Evolutionary conservation across 495 filamentous ascomycete species (phyloP), one percentile per base, ranked within the genome.

Genomic region (Annulohypoxylon nitens): DNA sequence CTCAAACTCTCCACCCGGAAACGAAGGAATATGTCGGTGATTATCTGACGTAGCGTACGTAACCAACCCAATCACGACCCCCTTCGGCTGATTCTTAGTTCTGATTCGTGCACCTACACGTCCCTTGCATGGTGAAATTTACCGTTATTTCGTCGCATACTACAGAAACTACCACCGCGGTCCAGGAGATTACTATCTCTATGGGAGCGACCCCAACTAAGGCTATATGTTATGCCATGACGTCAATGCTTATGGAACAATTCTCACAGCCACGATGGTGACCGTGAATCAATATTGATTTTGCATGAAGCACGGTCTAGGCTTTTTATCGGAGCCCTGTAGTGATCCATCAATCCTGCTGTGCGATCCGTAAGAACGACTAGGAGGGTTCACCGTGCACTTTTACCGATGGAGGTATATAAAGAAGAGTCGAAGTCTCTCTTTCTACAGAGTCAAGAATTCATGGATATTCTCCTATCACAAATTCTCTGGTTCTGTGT

Each of bases 221-320:
- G 2, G 16, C 6, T 37, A 39, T n/a, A n/a, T 39, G 33, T 18
- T 11, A 20, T 41, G 54, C 23, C 39, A 34, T 58, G 54, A 58
- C 54, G 54, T 58, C 33, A 39, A 58, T n/a, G 12, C 54, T 58
- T n/a, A 58, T 39, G 14, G 34, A n/a, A 16, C 14, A 58, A 20
- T 23, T n/a, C 18, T 16, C 33, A 37, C 10, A 58, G 54, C 30
- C 34, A 58, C 54, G 2, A 9, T 39, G 39, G 54, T 26, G 14
- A 57, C 11, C 33, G 30, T 18, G 5, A 58, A 20, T 12, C 6
- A 5, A 16, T 20, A n/a, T 34, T 37, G n/a, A 58, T 58, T 58
- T 34, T 9, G 54, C 18, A 20, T n/a, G 10, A n/a, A 37, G 30
- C 39, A 57, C 53, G 53, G n/a, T 57, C 1, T 20, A 10, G 16